Conservation (phyloP, 768 basidiomycete genomes). For the Fistulinella prunicolor region DNA sequence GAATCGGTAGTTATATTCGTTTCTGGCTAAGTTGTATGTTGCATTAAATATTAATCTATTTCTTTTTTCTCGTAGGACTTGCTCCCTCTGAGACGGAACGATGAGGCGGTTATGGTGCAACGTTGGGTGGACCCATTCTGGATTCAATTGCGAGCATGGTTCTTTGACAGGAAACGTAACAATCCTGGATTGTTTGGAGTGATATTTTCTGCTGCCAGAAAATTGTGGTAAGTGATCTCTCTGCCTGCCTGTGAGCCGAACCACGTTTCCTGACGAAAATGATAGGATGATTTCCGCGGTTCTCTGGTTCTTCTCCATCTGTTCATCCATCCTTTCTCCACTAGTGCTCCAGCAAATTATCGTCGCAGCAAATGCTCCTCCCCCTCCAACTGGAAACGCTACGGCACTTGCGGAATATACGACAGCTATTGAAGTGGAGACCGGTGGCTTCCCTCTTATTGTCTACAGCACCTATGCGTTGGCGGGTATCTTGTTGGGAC, state of each 20-base stretch:
- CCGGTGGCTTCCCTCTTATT: conserved; percentile 31
- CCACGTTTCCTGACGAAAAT: neutral
- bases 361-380: conserved; percentile 19
- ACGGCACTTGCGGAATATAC: conserved; percentile 21
- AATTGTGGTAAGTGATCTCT: conserved; percentile 13
- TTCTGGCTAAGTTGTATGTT: conserved; percentile 22
- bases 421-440: conserved; percentile 16
- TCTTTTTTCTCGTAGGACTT: conserved; percentile 18
- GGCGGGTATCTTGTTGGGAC: conserved; percentile 21
- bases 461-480: conserved; percentile 24
- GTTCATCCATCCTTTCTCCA: conserved; percentile 21
- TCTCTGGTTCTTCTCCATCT: conserved; percentile 29
- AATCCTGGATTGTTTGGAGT: conserved; percentile 16
- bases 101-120: conserved; percentile 24
- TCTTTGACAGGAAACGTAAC: conserved; percentile 13
- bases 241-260: neutral
- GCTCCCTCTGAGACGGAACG: conserved; percentile 24
- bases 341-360: conserved; percentile 29
- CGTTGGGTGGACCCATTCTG: conserved; percentile 26
- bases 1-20: conserved; percentile 30
- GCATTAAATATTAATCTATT: conserved; percentile 16
- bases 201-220: conserved; percentile 16
- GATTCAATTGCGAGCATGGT: conserved; percentile 19
- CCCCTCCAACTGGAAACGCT: conserved; percentile 17
- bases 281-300: conserved; percentile 25